Evolutionary conservation across 306 rosid species (phyloP).

Genomic region (Purshia tridentata): DNA sequence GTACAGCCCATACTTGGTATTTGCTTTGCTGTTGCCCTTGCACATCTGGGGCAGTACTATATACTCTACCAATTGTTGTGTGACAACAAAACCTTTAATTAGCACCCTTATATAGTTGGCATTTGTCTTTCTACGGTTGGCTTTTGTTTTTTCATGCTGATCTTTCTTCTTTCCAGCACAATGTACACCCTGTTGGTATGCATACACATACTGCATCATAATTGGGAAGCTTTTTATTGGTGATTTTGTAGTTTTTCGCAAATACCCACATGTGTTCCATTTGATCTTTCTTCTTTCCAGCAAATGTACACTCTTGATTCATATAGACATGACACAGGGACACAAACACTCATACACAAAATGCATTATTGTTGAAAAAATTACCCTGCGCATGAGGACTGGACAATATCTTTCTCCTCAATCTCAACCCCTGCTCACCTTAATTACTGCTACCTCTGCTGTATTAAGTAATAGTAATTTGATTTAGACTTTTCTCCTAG

Average conservation of each 20-base stretch:
- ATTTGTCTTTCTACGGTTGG: constrained; percentile 43
- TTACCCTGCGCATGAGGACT: neutral
- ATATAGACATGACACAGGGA: neutral
- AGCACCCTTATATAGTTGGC: constrained; percentile 48
- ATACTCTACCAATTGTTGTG: constrained; percentile 6
- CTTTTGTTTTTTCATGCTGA: constrained; percentile 39
- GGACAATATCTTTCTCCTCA: neutral
- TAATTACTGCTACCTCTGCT: neutral
- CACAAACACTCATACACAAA: neutral
- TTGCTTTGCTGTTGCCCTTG: constrained; percentile 58
- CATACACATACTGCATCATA: constrained; percentile 30
- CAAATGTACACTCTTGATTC: neutral
- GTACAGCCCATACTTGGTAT: constrained; percentile 49
- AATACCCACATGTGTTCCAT: constrained; percentile 6
- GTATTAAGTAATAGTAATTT: neutral
- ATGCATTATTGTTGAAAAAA: neutral
- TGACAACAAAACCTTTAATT: constrained; percentile 30
- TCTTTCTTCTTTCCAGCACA: constrained; percentile 73
- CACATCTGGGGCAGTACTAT: constrained; percentile 25
- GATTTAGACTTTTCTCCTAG: neutral
- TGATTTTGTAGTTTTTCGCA: neutral
- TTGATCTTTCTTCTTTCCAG: constrained; percentile 14
- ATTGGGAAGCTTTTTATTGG: constrained; percentile 14
- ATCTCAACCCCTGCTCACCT: neutral
- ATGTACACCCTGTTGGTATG: constrained; percentile 46